phyloP scores from a whole-genome alignment of 73 alveolate genomes.

The Tetrahymena malaccensis region DNA sequence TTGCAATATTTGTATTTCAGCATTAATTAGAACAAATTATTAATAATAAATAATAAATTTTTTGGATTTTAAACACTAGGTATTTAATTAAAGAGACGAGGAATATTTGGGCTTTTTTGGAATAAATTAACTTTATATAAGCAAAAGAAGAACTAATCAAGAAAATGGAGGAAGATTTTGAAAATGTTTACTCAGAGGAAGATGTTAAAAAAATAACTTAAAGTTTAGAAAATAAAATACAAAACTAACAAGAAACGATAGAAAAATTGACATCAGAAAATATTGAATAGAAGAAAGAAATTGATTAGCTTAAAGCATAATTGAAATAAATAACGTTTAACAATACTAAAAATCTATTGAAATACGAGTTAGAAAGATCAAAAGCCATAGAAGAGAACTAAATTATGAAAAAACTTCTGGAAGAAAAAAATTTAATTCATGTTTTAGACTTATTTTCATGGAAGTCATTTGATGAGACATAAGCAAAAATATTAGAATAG shows the following conservation, averaged over 20 bases:
- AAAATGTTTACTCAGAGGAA: background rate
- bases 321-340: background rate
- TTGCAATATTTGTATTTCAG: background rate
- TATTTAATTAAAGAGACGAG: background rate
- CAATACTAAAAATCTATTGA: background rate
- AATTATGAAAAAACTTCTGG: background rate
- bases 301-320: background rate
- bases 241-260: too few relatives aligned
- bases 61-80: background rate
- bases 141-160: background rate
- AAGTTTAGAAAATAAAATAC: too few relatives aligned
- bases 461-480: background rate
- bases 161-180: background rate
- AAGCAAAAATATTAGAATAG: background rate
- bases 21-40: background rate
- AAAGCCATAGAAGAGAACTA: background rate
- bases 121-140: too few relatives aligned
- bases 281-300: background rate
- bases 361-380: background rate
- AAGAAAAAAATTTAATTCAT: background rate
- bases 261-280: too few relatives aligned
- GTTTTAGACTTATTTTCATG: background rate
- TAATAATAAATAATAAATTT: too few relatives aligned
- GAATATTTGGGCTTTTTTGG: background rate
- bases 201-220: background rate